Evolutionary conservation across 2,329 filamentous ascomycete species (phyloP).

Genomic region (Epichloe gansuensis): DNA sequence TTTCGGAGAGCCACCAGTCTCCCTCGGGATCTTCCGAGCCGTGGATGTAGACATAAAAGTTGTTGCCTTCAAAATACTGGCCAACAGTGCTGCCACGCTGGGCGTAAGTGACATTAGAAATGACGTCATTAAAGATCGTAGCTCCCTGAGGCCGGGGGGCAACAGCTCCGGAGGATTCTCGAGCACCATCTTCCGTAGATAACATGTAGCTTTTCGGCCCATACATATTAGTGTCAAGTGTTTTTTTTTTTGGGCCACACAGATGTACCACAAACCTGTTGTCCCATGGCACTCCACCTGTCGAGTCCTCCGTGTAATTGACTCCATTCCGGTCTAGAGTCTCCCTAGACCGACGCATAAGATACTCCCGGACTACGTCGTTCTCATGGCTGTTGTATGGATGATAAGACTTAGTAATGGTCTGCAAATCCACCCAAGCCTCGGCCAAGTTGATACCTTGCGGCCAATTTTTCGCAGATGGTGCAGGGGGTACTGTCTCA

Average conservation of each 20-base stretch:
- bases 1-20: slow-evolving; percentile 53
- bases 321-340: slow-evolving; percentile 54
- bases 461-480: slow-evolving; percentile 32
- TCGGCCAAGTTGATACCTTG: slow-evolving; percentile 66
- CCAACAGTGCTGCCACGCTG: slow-evolving; percentile 15
- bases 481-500: slow-evolving; percentile 58
- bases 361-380: slow-evolving; percentile 64
- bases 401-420: slow-evolving; percentile 63
- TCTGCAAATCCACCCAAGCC: slow-evolving; percentile 74
- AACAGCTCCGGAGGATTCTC: not conserved
- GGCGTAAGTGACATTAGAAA: slow-evolving; percentile 62
- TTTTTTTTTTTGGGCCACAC: not conserved
- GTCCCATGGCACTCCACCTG: slow-evolving; percentile 18
- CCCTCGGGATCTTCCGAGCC: slow-evolving; percentile 62
- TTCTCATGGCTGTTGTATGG: slow-evolving; percentile 82
- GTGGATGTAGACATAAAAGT: slow-evolving; percentile 82
- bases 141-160: slow-evolving; percentile 22
- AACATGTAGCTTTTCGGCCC: not conserved
- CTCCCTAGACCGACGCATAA: slow-evolving; percentile 55
- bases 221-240: not conserved
- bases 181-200: not conserved
- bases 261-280: not conserved
- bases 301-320: slow-evolving; percentile 28
- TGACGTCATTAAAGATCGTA: slow-evolving; percentile 65
- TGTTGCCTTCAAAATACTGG: slow-evolving; percentile 85